Base-by-base conservation (phyloP, 345 rosid genomes). In the Citrus inodora region DNA sequence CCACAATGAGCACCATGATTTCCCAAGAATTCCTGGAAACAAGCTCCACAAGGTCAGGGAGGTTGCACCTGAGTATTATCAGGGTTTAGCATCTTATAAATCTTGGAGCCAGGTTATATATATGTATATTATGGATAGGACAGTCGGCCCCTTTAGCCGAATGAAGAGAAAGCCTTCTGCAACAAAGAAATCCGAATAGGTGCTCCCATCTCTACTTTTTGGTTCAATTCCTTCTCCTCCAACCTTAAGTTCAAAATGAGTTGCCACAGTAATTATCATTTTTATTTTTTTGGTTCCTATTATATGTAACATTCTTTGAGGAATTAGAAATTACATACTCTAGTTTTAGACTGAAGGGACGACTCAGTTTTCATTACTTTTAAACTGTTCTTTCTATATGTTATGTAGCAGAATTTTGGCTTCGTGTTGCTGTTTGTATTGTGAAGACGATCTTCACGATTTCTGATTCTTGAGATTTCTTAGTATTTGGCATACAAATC, bases 1-100 rank as follows among this genome's bases (percentile, higher is more conserved):
- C 86, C 98, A 95, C 83, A 95, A 93, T 28, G 98, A 95, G 83
- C 98, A 93, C 79, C 97, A 95, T 72, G 99, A 95, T 80, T 93
- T 93, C 86, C 96, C 96, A 0, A 91, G 98, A 87, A 95, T 92
- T 66, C 87, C 98, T 0, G 97, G 98, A 58, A 82, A 24, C 84
- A 95, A 88, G 87, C 92, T 95, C 64, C 88, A 92, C 79, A 87
- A 85, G 89, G 94, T 95, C 82, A 93, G 88, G 86, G 92, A 93
- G 84, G 87, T 93, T 74, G 94, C 97, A n/a, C 89, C 94, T 0
- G 98, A 92, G 79, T 92, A 92, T 67, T 92, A 93, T 19, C 83
- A 93, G 56, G 84, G 84, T 11, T 87, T 91, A 30, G 87, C 88
- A 1, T 86, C 92, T 0, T 88, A 93, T 64, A 85, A 87, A 79